phyloP scores from a whole-genome alignment of 2,329 filamentous ascomycete genomes.

The Lanzia echinophila region DNA sequence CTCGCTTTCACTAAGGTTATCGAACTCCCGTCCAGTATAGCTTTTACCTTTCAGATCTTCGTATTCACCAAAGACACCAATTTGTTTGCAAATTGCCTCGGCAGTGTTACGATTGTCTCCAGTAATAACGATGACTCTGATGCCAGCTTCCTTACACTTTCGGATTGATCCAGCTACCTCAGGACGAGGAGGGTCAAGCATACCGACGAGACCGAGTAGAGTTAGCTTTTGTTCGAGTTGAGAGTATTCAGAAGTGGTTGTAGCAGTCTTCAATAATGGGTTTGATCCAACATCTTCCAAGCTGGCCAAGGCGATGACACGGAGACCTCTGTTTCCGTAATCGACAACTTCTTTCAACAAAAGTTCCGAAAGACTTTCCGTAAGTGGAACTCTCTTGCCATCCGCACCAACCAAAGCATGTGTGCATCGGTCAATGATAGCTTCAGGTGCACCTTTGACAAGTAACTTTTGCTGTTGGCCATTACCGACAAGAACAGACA shows the following conservation, averaged over 20 bases:
- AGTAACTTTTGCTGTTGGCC: conserved; percentile 70
- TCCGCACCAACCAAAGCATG: conserved; percentile 70
- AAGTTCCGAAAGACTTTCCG: conserved; percentile 60
- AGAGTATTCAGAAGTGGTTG: conserved; percentile 75
- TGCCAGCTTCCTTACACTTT: conserved; percentile 88
- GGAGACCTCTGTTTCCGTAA: conserved; percentile 87
- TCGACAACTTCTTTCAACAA: conserved; percentile 75
- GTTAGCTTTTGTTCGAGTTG: conserved; percentile 92
- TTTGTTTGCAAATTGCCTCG: conserved; percentile 95
- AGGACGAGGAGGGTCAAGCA: conserved; percentile 92
- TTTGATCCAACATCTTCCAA: conserved; percentile 68
- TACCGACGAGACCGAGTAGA: conserved; percentile 84
- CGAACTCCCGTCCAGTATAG: conserved; percentile 92
- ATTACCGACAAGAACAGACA: conserved; percentile 84
- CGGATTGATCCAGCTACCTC: conserved; percentile 82
- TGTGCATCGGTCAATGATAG: conserved; percentile 86
- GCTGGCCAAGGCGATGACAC: conserved; percentile 88
- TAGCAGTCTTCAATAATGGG: conserved; percentile 65
- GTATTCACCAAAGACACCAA: conserved; percentile 78
- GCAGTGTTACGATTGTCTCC: conserved; percentile 97
- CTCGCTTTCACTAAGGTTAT: conserved; percentile 70
- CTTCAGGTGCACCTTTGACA: conserved; percentile 94
- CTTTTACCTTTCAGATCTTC: conserved; percentile 89
- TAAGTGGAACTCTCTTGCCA: conserved; percentile 70
- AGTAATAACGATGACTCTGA: conserved; percentile 95